Percentiles rank a stretch among this genome's conserved stretches.
These are phyloP conservation scores for Dendrobium huoshanense DNA, from an alignment of 106 monocot genomes.

Conservation along the genomic window DNA sequence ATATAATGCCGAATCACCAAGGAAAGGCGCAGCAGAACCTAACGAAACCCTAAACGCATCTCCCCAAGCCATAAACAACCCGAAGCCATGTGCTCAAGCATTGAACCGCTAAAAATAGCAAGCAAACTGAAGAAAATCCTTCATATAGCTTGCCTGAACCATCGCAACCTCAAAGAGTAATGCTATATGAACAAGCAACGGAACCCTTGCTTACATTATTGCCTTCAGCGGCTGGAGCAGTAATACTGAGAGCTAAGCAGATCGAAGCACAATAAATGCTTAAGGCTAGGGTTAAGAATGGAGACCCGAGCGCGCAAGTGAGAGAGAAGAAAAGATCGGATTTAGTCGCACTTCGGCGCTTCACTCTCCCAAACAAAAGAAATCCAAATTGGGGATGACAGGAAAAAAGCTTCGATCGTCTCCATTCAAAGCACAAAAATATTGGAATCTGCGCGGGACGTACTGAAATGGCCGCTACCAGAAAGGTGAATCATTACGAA, in stretches of 20 bases:
- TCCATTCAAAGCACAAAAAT: too few relatives aligned
- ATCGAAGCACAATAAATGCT: neutral
- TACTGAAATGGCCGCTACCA: too few relatives aligned
- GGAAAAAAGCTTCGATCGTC: too few relatives aligned
- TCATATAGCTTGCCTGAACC: neutral
- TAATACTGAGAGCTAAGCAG: neutral
- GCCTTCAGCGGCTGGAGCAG: neutral
- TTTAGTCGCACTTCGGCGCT: too few relatives aligned
- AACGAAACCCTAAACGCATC: neutral
- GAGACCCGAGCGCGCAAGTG: too few relatives aligned
- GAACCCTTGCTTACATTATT: neutral
- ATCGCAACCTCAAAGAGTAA: neutral
- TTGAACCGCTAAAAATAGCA: neutral
- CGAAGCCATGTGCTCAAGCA: neutral
- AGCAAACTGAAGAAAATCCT: conserved; percentile 1
- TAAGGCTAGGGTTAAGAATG: too few relatives aligned
- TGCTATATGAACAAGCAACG: neutral
- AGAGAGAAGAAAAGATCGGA: too few relatives aligned
- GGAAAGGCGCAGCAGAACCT: neutral
- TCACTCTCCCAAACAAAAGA: too few relatives aligned
- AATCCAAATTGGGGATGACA: too few relatives aligned
- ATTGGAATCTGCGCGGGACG: too few relatives aligned
- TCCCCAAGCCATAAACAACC: neutral
- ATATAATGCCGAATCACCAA: neutral
- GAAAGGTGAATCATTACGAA: too few relatives aligned